Conservation (phyloP, 768 basidiomycete genomes). For the Trametes sanguinea region DNA sequence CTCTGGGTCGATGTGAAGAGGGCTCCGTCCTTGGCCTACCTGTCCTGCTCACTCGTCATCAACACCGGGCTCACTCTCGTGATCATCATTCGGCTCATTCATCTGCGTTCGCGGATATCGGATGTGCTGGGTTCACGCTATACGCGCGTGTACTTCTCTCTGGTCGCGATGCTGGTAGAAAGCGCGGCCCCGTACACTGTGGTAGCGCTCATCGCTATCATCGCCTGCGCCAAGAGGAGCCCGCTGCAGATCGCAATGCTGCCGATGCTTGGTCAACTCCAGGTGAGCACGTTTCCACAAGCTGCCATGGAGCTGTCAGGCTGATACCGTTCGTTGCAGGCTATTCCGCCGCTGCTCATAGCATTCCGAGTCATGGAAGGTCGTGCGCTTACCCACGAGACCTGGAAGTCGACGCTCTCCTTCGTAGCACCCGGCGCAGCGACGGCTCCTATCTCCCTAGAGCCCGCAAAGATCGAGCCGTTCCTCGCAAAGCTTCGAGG, state of each 20-base stretch:
- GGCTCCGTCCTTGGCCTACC: slow-evolving; percentile 23
- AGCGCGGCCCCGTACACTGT: slow-evolving; percentile 28
- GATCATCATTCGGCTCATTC: slow-evolving; percentile 24
- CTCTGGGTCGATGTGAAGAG: slow-evolving; percentile 23
- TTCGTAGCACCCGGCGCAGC: background rate
- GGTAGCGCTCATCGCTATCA: slow-evolving; percentile 21
- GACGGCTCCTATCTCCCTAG: background rate
- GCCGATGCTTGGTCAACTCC: slow-evolving; percentile 30
- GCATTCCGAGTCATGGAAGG: slow-evolving; percentile 22
- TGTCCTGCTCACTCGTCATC: slow-evolving; percentile 24
- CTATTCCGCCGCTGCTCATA: slow-evolving; percentile 28
- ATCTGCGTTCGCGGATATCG: slow-evolving; percentile 1
- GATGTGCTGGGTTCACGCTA: background rate
- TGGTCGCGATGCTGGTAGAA: slow-evolving; percentile 27
- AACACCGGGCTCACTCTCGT: slow-evolving; percentile 25
- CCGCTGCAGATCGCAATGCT: slow-evolving; percentile 28
- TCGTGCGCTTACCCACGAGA: slow-evolving; percentile 16
- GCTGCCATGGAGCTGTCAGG: background rate
- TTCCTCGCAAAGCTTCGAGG: background rate
- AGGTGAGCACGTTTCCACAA: slow-evolving; percentile 17
- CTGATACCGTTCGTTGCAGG: slow-evolving; percentile 1
- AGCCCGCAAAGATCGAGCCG: background rate
- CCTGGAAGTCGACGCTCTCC: background rate
- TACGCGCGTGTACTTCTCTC: slow-evolving; percentile 16
- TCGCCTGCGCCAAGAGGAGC: slow-evolving; percentile 23